Conservation (phyloP, 345 rosid genomes). For the Atalantia buxifolia region DNA sequence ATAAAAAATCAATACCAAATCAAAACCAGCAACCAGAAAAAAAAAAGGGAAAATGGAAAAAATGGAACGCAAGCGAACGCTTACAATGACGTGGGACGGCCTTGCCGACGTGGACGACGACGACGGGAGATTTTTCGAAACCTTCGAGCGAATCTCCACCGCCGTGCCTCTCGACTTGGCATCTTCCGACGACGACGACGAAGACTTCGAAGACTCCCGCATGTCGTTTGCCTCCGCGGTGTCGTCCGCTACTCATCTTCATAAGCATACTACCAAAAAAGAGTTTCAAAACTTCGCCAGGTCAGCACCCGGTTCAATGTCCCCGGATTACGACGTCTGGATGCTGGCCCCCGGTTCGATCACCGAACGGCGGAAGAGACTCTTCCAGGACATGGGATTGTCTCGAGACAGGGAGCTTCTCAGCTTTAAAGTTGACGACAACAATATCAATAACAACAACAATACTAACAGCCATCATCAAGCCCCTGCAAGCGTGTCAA, state of each 20-base stretch:
- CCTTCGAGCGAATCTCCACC: constrained; percentile 49
- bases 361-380: constrained; percentile 61
- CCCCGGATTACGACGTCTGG: constrained; percentile 74
- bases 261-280: not conserved
- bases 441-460: constrained; percentile 15
- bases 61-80: constrained; percentile 55
- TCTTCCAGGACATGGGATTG: constrained; percentile 79
- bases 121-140: constrained; percentile 67
- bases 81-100: constrained; percentile 78
- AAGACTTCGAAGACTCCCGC: constrained; percentile 62
- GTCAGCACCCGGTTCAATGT: constrained; percentile 20
- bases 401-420: constrained; percentile 35
- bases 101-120: constrained; percentile 61
- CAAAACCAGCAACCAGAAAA: not conserved
- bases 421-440: constrained; percentile 19
- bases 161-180: constrained; percentile 46
- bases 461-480: not conserved
- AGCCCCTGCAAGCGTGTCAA: not conserved
- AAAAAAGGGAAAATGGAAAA: not conserved
- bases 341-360: constrained; percentile 88
- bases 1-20: not conserved
- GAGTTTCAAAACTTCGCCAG: constrained; percentile 22
- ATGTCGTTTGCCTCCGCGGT: constrained; percentile 59
- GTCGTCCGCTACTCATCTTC: constrained; percentile 24
- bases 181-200: constrained; percentile 66